Conservation (phyloP, 176 grass and related monocot genomes). For the Thinopyrum elongatum region DNA sequence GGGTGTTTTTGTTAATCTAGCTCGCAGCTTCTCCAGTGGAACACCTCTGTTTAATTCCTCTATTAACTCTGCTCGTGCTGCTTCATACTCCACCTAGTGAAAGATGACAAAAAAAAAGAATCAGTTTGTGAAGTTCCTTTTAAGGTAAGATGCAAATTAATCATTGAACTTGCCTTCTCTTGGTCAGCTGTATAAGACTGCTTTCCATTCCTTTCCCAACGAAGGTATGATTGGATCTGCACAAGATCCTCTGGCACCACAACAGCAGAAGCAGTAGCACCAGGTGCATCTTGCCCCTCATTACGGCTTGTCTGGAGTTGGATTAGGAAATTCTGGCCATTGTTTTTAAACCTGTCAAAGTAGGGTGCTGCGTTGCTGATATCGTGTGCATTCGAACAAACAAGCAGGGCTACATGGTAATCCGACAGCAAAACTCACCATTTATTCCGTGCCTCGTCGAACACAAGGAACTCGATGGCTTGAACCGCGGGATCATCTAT, state of each 20-base stretch:
- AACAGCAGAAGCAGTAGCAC: conserved; percentile 40
- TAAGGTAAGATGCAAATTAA: not conserved
- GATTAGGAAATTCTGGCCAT: conserved; percentile 88
- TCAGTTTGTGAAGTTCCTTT: conserved; percentile 24
- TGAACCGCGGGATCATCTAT: conserved; percentile 76
- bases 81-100: conserved; percentile 90
- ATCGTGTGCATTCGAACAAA: conserved; percentile 11
- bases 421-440: conserved; percentile 54
- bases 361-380: conserved; percentile 1
- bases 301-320: conserved; percentile 29
- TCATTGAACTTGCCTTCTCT: conserved; percentile 64
- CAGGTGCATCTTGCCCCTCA: conserved; percentile 39
- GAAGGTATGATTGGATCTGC: conserved; percentile 93
- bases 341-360: conserved; percentile 79
- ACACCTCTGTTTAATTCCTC: conserved; percentile 73
- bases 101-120: not conserved
- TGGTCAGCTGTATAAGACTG: conserved; percentile 85
- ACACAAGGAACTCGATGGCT: conserved; percentile 83
- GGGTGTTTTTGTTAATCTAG: conserved; percentile 70
- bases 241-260: conserved; percentile 91
- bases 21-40: conserved; percentile 70
- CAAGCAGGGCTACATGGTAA: not conserved
- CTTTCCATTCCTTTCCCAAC: conserved; percentile 95
- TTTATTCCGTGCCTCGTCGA: conserved; percentile 77
- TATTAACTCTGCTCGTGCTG: conserved; percentile 76